phyloP scores from a whole-genome alignment of 2,329 filamentous ascomycete genomes.

The Cercospora citrullina region DNA sequence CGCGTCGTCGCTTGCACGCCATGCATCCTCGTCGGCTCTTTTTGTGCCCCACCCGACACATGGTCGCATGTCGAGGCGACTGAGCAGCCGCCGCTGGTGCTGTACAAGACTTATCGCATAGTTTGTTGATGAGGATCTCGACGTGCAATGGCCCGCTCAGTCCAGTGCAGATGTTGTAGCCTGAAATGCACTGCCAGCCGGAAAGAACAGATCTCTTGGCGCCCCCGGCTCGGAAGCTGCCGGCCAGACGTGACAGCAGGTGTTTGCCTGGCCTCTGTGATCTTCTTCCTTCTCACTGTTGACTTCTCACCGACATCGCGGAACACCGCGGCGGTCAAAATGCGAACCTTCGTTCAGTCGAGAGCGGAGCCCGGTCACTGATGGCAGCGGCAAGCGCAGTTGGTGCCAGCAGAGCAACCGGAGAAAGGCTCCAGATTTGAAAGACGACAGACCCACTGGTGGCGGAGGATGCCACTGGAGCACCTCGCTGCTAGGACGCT shows the following conservation, averaged over 20 bases:
- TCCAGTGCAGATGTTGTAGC: background rate
- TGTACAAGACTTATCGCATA: background rate
- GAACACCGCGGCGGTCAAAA: too few species aligned
- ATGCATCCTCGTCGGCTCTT: slow-evolving; percentile 20
- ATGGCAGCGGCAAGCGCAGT: too few species aligned
- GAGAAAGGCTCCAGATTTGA: too few species aligned
- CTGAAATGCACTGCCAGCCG: background rate
- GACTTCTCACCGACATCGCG: too few species aligned
- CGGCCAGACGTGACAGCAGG: background rate
- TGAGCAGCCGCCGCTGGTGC: background rate
- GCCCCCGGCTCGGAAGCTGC: background rate
- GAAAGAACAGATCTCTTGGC: background rate
- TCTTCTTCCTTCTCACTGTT: too few species aligned
- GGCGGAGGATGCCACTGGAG: too few species aligned
- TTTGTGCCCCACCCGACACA: slow-evolving; percentile 22
- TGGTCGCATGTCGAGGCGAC: background rate
- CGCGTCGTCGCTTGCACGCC: slow-evolving; percentile 20
- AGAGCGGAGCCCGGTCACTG: too few species aligned
- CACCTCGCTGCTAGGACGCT: too few species aligned
- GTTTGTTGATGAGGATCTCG: background rate
- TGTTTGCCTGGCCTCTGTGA: too few species aligned
- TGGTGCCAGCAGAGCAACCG: too few species aligned
- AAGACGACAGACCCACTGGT: too few species aligned
- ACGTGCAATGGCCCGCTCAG: background rate
- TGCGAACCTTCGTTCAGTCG: too few species aligned